Evolutionary conservation across 2,329 filamentous ascomycete genomes (phyloP).

Genomic region (Pseudogymnoascus destructans): DNA sequence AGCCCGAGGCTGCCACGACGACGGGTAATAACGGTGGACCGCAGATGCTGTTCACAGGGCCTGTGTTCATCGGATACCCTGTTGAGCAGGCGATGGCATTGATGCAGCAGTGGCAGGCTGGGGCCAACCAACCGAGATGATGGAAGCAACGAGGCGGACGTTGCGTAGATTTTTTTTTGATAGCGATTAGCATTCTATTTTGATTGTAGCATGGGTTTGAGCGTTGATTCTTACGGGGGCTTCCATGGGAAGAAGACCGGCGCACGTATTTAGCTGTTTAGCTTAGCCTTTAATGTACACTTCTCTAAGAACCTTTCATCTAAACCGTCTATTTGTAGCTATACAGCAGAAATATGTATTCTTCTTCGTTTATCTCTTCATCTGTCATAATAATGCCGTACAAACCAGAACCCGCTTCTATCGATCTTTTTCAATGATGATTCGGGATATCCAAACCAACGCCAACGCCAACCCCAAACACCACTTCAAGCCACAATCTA

Average conservation of each 20-base stretch:
- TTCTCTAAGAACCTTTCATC: too few relatives aligned
- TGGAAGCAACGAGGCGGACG: neutral
- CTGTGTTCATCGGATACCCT: conserved; percentile 86
- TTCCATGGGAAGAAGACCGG: neutral
- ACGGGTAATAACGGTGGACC: conserved; percentile 27
- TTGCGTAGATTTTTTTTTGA: conserved; percentile 3
- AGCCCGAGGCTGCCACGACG: conserved; percentile 14
- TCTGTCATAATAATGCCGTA: neutral
- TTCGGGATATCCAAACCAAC: conserved; percentile 7
- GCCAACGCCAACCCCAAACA: conserved; percentile 4
- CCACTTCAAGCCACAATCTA: neutral
- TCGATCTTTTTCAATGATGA: neutral
- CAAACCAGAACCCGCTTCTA: neutral
- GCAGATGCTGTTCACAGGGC: conserved; percentile 80
- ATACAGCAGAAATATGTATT: neutral
- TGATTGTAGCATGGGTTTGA: neutral
- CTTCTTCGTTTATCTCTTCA: neutral
- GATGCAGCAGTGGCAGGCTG: conserved; percentile 38
- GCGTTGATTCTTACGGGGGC: neutral
- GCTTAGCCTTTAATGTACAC: neutral
- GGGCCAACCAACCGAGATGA: neutral
- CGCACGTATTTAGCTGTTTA: neutral
- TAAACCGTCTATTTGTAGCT: neutral
- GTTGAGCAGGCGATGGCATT: conserved; percentile 69
- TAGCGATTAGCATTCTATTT: conserved; percentile 8